These are phyloP conservation scores for Barnettozyma sp. DNA, from an alignment of 805 yeast genomes.

Conservation along the genomic window DNA sequence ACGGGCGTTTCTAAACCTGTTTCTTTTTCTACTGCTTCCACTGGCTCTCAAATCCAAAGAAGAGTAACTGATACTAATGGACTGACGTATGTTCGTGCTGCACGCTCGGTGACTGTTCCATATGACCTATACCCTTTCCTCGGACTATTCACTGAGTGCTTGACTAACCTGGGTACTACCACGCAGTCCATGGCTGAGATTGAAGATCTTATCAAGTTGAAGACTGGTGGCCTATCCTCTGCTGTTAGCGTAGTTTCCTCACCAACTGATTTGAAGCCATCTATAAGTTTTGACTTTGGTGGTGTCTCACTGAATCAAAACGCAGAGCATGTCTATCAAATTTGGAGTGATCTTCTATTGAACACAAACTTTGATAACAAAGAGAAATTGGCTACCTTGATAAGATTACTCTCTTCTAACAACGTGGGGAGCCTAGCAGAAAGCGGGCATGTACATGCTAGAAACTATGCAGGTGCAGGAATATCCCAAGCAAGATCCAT, in stretches of 20 bases:
- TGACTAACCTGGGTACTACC: conserved; percentile 83
- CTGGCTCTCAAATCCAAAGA: conserved; percentile 29
- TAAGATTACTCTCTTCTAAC: conserved; percentile 69
- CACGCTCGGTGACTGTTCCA: conserved; percentile 58
- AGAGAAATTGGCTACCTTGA: conserved; percentile 64
- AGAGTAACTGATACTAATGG: conserved; percentile 74
- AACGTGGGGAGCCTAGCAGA: conserved; percentile 77
- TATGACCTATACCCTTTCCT: conserved; percentile 56
- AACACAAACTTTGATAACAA: conserved; percentile 63
- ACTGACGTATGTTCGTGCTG: conserved; percentile 65
- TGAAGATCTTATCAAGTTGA: conserved; percentile 75
- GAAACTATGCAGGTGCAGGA: conserved; percentile 55
- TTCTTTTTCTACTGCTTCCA: conserved; percentile 23
- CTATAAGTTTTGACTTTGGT: conserved; percentile 46
- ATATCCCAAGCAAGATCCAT: conserved; percentile 55
- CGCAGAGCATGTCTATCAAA: conserved; percentile 47
- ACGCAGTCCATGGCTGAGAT: conserved; percentile 65
- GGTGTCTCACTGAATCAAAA: conserved; percentile 71
- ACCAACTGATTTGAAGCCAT: conserved; percentile 44
- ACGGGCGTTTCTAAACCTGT: conserved; percentile 36
- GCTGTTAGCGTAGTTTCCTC: conserved; percentile 49
- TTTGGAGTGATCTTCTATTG: conserved; percentile 62
- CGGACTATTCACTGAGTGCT: conserved; percentile 70
- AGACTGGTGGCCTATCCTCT: conserved; percentile 82
- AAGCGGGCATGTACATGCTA: conserved; percentile 81